Conservation (phyloP, 306 rosid species). For the cucumber (Cucumis sativus) region DNA sequence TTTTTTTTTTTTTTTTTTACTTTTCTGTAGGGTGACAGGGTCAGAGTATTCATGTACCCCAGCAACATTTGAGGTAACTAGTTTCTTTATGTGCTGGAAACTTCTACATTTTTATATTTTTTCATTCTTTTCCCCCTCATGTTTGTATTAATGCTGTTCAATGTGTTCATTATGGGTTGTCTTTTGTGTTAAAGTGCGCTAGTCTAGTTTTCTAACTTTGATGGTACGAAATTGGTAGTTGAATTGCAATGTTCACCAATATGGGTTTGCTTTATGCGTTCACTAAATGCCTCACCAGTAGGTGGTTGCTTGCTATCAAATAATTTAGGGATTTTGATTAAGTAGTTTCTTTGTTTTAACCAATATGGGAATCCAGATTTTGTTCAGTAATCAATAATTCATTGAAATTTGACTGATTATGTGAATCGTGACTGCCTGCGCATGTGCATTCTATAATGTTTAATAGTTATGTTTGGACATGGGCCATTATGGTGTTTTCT, state of each 20-base stretch:
- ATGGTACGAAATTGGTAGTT: not conserved
- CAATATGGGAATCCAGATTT: not conserved
- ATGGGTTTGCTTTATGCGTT: not conserved
- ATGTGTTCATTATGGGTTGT: not conserved
- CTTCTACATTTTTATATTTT: not conserved
- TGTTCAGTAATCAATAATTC: not conserved
- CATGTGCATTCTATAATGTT: not conserved
- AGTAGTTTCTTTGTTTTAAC: not conserved
- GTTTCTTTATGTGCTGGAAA: not conserved
- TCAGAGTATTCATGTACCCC: constrained; percentile 87
- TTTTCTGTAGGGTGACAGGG: constrained; percentile 58
- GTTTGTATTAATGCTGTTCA: not conserved
- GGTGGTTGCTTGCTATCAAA: not conserved
- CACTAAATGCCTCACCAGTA: not conserved
- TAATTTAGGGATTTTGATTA: not conserved
- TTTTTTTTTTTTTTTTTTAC: not conserved
- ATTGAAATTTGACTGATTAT: not conserved
- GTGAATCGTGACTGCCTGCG: not conserved
- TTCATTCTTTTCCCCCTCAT: not conserved
- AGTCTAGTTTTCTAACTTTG: not conserved
- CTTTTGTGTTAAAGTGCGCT: not conserved
- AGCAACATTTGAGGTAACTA: constrained; percentile 66
- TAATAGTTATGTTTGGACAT: not conserved
- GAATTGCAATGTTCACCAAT: not conserved
- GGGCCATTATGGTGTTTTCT: not conserved